Conservation (phyloP, 495 filamentous ascomycete species). For the Cenococcum geophilum region DNA sequence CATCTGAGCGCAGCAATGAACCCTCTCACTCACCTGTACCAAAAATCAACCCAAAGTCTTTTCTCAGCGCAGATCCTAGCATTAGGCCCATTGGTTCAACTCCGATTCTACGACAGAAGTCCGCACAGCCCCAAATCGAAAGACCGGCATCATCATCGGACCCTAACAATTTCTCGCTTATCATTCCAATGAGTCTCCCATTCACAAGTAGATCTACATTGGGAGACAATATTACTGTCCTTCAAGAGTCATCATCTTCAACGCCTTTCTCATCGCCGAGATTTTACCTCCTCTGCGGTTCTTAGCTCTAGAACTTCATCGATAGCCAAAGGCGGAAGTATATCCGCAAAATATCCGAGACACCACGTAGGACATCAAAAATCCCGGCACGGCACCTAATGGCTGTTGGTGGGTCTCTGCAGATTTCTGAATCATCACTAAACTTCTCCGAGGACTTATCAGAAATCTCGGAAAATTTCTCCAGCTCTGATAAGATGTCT, state of each 20-base stretch:
- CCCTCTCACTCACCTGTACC: background rate
- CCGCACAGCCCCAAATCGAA: background rate
- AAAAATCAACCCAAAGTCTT: background rate
- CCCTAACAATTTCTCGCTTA: constrained; percentile 5
- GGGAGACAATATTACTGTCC: no score
- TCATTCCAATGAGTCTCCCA: background rate
- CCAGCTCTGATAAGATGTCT: background rate
- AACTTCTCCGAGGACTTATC: constrained; percentile 6
- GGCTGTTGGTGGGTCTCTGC: constrained; percentile 11
- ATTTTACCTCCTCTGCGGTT: no score
- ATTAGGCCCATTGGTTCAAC: constrained; percentile 15
- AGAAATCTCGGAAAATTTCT: background rate
- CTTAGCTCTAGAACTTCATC: background rate
- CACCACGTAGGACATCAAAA: constrained; percentile 20
- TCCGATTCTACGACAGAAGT: constrained; percentile 10
- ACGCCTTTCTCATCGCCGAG: no score
- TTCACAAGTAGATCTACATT: background rate
- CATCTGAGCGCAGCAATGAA: background rate
- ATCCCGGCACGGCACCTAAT: constrained; percentile 15
- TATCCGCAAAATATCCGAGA: background rate
- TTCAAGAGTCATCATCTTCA: no score
- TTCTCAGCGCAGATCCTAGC: background rate
- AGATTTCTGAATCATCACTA: constrained; percentile 16
- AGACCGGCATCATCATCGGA: constrained; percentile 5
- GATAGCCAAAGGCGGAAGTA: no score